Evolutionary conservation across 306 rosid genomes (phyloP), one percentile per base, ranked within the genome.

Genomic region (Mucuna pruriens): DNA sequence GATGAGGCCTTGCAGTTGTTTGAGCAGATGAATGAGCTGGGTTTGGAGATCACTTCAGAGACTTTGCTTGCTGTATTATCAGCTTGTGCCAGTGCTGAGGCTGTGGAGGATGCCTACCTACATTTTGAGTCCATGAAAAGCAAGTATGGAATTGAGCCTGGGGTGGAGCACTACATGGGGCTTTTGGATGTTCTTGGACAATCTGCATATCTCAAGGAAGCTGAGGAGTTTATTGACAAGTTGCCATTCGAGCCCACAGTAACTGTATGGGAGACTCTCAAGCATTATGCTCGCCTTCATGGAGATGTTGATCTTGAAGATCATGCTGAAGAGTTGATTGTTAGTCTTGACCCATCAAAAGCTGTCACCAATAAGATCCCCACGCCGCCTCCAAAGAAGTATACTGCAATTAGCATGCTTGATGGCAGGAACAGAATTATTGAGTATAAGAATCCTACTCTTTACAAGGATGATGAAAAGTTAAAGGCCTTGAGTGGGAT

Each of bases 221-320:
- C 94, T 17, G 90, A 75, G 63, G 90, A 94, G 74, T 91, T 88
- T 52, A 86, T 91, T 25, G 85, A 84, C 70, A 75, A 85, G 40
- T 87, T 91, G 74, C 96, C 93, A 0, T 91, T 91, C 69, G 90
- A 90, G 75, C 90, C 90, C 16, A 88, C 93, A 0, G 86, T 73
- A 5, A 85, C 76, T 5, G 81, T 92, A 23, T 94, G 95, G 91
- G 97, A 92, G 80, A 88, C 80, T 3, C 79, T 90, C 52, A 88
- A 85, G 85, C 80, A 79, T 49, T 94, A 88, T 89, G 94, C 97
- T 82, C 85, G 88, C 49, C 76, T 87, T 61, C 97, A 94, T 75
- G 98, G 98, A 68, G 95, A 94, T 82, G 61, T 92, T 74, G 95
- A 94, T 83, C 91, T 89, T 77, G 95, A 92, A 80, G 95, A 94